Conservation (phyloP, 2,329 filamentous ascomycete genomes). For the Fusarium udum region DNA sequence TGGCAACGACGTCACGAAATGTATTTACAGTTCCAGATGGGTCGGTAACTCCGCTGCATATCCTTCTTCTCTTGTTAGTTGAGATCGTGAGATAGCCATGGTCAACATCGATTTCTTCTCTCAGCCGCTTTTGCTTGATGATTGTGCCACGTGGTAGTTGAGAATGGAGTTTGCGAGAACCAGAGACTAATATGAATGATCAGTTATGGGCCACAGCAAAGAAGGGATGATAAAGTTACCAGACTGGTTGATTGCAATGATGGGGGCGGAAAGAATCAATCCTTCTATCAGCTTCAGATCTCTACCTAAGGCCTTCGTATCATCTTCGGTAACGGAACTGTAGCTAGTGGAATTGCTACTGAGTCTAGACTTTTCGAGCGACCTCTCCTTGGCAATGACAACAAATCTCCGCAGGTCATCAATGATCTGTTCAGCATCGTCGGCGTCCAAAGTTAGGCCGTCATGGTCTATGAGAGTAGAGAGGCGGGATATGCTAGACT, state of each 20-base stretch:
- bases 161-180: neutral
- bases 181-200: neutral
- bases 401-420: conserved; percentile 21
- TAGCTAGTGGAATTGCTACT: accelerated
- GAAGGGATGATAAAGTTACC: neutral
- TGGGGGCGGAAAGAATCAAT: conserved; percentile 4
- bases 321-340: neutral
- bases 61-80: conserved; percentile 15
- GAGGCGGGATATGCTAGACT: conserved; percentile 17
- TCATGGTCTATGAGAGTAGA: conserved; percentile 6
- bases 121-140: conserved; percentile 22
- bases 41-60: neutral
- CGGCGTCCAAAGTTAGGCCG: conserved; percentile 10
- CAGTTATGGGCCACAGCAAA: neutral
- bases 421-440: conserved; percentile 27
- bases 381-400: conserved; percentile 1
- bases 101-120: conserved; percentile 13
- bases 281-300: conserved; percentile 14
- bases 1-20: conserved; percentile 12
- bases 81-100: conserved; percentile 9
- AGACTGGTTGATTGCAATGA: conserved; percentile 4
- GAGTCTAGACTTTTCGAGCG: neutral
- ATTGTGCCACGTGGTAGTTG: neutral
- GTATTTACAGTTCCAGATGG: neutral
- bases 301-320: neutral